Base-by-base conservation (phyloP, 352 stramenopile genomes). In the Phytophthora boehmeriae region DNA sequence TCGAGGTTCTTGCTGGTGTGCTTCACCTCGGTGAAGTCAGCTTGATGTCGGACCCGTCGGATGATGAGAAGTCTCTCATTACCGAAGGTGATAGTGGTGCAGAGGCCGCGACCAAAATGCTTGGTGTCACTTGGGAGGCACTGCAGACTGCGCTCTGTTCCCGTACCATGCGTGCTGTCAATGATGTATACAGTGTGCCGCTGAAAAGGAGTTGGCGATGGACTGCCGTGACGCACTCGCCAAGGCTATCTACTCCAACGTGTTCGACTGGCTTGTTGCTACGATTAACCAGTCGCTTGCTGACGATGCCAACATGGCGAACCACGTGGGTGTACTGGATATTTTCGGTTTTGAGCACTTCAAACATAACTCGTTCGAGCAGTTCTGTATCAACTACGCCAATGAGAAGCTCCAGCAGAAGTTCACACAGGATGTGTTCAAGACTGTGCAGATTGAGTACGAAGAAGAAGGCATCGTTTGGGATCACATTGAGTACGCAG, bases 271-370 rank as follows among this genome's bases (percentile, higher is more conserved):
- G 96, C 77, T 99, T 11, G 96, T 99, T 47, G 67, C 83, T 25
- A 74, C 79, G 34, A 98, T 99, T 66, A 99, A 99, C 76, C 58
- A 73, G 32, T 98, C 89, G 45, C 73, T 95, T 25, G 72, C 79
- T 19, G 76, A 93, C 42, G 87, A 94, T 57, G 66, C 65, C n/a
- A 76, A 90, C 58, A 94, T 91, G 81, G 42, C 78, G 48, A 88
- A 95, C 58, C 81, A 93, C 38, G 95, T 98, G 35, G 97, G 97
- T 46, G 93, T 99, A 43, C 78, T 99, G 50, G 97, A 99, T 89
- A 99, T 99, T 66, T 99, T 99, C 66, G 97, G 97, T 45, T 99
- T 99, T 66, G 97, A 99, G 79, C 97, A 97, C 69, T 99, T 99
- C 78, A 96, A 97, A 60, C 86, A 95, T 75, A 97, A 97, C 75